Percentiles rank a stretch among this genome's conserved stretches.
Conservation (phyloP, 192 early-diverging fungal genomes). For the Lunasporangiospora selenospora region DNA sequence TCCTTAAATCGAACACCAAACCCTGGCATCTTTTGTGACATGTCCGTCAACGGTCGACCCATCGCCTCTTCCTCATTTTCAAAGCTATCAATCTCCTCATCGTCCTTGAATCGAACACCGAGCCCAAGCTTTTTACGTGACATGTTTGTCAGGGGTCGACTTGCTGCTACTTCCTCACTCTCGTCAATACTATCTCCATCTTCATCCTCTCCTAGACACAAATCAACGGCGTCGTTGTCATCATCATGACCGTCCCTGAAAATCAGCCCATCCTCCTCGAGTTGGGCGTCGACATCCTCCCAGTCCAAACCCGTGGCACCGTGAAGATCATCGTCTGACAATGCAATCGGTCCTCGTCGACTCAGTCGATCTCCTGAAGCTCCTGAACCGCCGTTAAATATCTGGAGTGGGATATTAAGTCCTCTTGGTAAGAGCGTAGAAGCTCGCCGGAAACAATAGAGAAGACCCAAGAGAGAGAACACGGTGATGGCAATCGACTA, state of each 20-base stretch:
- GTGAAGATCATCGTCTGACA: conserved; percentile 32
- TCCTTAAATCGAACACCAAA: background rate
- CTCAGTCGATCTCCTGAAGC: too few relatives aligned
- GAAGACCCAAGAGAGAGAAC: conserved; percentile 14
- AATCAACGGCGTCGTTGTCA: too few relatives aligned
- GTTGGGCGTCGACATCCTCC: conserved; percentile 40
- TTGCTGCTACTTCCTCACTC: too few relatives aligned
- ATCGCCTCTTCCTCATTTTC: too few relatives aligned
- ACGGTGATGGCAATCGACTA: conserved; percentile 30
- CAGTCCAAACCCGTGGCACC: conserved; percentile 42
- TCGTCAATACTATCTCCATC: too few relatives aligned
- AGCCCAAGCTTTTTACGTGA: too few relatives aligned
- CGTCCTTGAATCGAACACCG: too few relatives aligned
- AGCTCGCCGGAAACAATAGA: conserved; percentile 38
- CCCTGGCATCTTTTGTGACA: background rate
- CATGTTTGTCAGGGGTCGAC: too few relatives aligned
- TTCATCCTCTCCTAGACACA: background rate
- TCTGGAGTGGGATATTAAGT: conserved; percentile 33
- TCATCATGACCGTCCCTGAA: background rate
- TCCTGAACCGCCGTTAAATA: conserved; percentile 5
- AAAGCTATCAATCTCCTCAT: too few relatives aligned
- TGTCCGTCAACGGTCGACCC: too few relatives aligned
- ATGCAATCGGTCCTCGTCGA: conserved; percentile 37
- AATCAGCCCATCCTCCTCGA: conserved; percentile 6
- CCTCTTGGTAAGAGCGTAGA: conserved; percentile 27